Evolutionary conservation across 1,284 basidiomycete genomes (phyloP), one percentile per base, ranked within the genome.

Genomic region (Microbotryum lychnidis-dioicae): DNA sequence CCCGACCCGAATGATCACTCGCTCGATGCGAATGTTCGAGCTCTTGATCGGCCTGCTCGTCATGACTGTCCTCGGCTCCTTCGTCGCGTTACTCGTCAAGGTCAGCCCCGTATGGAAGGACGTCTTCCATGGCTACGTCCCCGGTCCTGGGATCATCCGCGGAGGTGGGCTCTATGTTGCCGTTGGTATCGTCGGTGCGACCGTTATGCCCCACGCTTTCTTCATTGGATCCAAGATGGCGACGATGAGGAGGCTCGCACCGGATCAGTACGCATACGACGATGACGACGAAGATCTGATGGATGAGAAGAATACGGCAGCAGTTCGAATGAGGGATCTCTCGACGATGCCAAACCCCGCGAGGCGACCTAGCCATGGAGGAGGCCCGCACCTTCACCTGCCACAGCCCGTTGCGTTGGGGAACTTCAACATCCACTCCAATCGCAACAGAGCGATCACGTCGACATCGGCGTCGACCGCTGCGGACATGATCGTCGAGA

Each of bases 201-300:
- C 88, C 0, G 84, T 89, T 50, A 91, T 85, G 92, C 92, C 93
- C 0, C 93, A 97, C 74, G 86, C 87, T 50, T 80, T 97, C 25
- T 93, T 91, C 77, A 80, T 97, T 14, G 92, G 91, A 12, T 91
- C 88, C 3, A 84, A 87, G 45, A 81, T 94, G 21, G 86, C 89
- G 3, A 89, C 87, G 0, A 85, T 91, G 71, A 85, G 91, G 66
- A 79, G 91, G 56, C 72, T 79, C 14, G 70, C 50, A 6, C 67
- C 64, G 1, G 62, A 62, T 14, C 60, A 61, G 6, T 64, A 68
- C 25, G 62, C 61, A 33, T 64, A 64, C 14, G 55, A 59, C 33
- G 62, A 59, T 12, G 61, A 60, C 25, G 55, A 51, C 52, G 50
- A 61, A 20, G 50, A 55, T 14, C 37, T 29, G 3, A 45, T 27